Conservation (phyloP, 352 stramenopile species). For the Globisporangium lucens region DNA sequence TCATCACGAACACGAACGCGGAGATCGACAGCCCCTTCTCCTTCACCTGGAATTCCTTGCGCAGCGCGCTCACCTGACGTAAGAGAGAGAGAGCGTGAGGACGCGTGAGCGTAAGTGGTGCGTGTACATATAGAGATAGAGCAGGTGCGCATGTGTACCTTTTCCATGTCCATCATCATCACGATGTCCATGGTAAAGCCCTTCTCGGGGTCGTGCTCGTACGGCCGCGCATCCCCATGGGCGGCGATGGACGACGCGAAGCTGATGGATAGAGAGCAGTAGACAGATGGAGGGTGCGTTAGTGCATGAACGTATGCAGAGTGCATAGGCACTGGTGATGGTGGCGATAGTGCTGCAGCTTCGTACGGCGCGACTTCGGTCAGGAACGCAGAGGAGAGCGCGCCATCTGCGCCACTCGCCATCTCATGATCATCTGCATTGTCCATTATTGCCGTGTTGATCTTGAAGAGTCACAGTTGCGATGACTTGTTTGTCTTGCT, state of each 20-base stretch:
- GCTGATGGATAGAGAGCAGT: not conserved
- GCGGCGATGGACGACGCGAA: not conserved
- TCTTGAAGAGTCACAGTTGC: constrained; percentile 1
- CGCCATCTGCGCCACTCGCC: not conserved
- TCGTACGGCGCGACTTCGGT: constrained; percentile 21
- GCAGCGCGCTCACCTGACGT: constrained; percentile 61
- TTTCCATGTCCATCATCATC: constrained; percentile 91
- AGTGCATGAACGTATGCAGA: not conserved
- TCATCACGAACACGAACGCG: constrained; percentile 89
- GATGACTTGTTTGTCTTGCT: not conserved
- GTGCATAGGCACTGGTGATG: too few relatives aligned
- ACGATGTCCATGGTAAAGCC: constrained; percentile 91
- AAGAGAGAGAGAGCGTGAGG: not conserved
- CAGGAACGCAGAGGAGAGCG: constrained; percentile 15
- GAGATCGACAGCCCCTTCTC: constrained; percentile 72
- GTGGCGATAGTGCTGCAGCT: not conserved
- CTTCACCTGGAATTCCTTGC: constrained; percentile 83
- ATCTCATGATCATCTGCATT: not conserved
- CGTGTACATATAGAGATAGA: not conserved
- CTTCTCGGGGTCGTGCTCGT: constrained; percentile 76
- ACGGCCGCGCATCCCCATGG: constrained; percentile 27
- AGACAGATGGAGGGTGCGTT: not conserved
- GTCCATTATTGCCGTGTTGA: not conserved
- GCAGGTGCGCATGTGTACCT: constrained; percentile 23
- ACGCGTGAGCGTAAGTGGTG: not conserved